These are phyloP conservation scores for Coprinopsis marcescibilis DNA, from an alignment of 768 basidiomycete species.

Conservation along the genomic window DNA sequence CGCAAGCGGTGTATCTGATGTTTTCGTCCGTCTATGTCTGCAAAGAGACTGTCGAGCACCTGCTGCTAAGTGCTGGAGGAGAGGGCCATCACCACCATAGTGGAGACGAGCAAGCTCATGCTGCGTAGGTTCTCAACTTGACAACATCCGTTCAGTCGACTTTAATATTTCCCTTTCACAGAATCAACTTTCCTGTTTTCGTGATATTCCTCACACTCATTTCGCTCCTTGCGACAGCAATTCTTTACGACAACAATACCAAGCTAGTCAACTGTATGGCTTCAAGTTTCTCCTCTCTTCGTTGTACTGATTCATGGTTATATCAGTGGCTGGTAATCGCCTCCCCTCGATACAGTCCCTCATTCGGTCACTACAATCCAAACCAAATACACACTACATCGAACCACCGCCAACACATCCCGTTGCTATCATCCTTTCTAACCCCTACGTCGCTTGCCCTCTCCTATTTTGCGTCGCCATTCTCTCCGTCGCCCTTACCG, in stretches of 20 bases:
- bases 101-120: constrained; percentile 44
- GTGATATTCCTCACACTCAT: constrained; percentile 51
- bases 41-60: constrained; percentile 93
- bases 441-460: constrained; percentile 71
- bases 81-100: constrained; percentile 60
- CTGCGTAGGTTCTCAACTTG: constrained; percentile 27
- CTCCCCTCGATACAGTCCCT: constrained; percentile 50
- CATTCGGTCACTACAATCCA: constrained; percentile 38
- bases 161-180: constrained; percentile 19
- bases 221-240: constrained; percentile 51
- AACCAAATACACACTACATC: constrained; percentile 22
- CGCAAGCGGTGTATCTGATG: constrained; percentile 89
- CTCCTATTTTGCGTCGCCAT: constrained; percentile 52
- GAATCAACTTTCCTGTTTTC: constrained; percentile 64
- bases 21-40: constrained; percentile 94
- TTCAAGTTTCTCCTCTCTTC: not conserved
- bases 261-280: constrained; percentile 59
- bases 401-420: constrained; percentile 31
- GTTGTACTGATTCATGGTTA: not conserved
- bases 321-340: constrained; percentile 53
- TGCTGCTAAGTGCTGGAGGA: constrained; percentile 61
- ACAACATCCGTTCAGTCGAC: too few relatives aligned
- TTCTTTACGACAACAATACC: constrained; percentile 56
- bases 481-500: constrained; percentile 42
- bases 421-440: constrained; percentile 45